Conservation (phyloP, 2,329 filamentous ascomycete species). For the Emericellopsis cladophorae region DNA sequence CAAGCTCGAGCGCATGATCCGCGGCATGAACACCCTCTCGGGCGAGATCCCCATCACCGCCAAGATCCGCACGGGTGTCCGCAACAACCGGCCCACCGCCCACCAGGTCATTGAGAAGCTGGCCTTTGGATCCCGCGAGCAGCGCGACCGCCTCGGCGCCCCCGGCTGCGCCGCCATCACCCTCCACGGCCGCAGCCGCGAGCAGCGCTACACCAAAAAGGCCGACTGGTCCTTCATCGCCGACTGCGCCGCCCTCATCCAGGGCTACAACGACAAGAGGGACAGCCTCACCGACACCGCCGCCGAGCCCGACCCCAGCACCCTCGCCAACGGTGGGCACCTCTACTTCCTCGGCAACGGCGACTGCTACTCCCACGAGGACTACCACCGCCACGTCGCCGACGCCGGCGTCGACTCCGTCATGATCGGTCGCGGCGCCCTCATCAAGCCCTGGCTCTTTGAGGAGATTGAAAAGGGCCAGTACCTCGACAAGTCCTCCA, state of each 20-base stretch:
- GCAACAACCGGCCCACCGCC: conserved; percentile 66
- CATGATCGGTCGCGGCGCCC: conserved; percentile 91
- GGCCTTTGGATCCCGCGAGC: conserved; percentile 65
- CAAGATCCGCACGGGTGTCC: conserved; percentile 88
- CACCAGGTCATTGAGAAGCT: conserved; percentile 72
- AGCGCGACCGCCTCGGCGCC: conserved; percentile 55
- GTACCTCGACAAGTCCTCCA: conserved; percentile 88
- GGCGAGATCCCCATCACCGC: conserved; percentile 84
- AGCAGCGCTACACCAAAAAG: conserved; percentile 82
- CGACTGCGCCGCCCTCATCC: conserved; percentile 76
- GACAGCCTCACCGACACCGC: conserved; percentile 62
- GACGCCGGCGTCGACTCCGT: conserved; percentile 78
- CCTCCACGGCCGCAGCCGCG: conserved; percentile 81
- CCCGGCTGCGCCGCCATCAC: conserved; percentile 91
- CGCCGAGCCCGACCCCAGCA: conserved; percentile 62
- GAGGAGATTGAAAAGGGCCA: conserved; percentile 88
- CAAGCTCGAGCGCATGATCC: conserved; percentile 87
- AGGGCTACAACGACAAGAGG: conserved; percentile 60
- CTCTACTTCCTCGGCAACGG: conserved; percentile 94
- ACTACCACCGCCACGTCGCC: conserved; percentile 70
- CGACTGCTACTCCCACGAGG: conserved; percentile 85
- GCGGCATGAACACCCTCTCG: conserved; percentile 91
- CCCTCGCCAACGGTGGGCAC: conserved; percentile 55
- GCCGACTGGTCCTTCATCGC: conserved; percentile 96
- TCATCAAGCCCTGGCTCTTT: conserved; percentile 98